phyloP scores from a whole-genome alignment of 2,329 filamentous ascomycete genomes.

The Fusarium siculi region DNA sequence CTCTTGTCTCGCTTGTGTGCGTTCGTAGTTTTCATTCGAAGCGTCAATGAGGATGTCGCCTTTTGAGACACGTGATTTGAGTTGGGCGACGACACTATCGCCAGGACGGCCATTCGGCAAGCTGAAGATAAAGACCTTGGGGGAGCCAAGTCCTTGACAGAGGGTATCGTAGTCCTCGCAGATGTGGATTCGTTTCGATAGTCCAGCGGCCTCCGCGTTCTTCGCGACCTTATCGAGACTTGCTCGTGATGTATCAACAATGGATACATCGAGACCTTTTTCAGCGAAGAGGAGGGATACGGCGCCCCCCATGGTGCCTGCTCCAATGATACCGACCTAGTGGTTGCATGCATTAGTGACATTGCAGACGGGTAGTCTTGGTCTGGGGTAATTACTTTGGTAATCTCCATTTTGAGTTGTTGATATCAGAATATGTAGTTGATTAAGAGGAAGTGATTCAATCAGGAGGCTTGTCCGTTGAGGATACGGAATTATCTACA shows the following conservation, averaged over 20 bases:
- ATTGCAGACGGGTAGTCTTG: too few species aligned
- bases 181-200: slow-evolving; percentile 11
- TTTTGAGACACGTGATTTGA: slow-evolving; percentile 58
- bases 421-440: background rate
- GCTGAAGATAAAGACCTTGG: slow-evolving; percentile 34
- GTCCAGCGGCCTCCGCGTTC: background rate
- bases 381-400: background rate
- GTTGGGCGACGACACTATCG: slow-evolving; percentile 10
- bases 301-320: slow-evolving; percentile 20
- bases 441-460: background rate
- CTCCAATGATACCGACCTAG: slow-evolving; percentile 21
- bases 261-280: slow-evolving; percentile 8
- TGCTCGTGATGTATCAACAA: background rate
- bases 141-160: slow-evolving; percentile 16
- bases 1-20: slow-evolving; percentile 71
- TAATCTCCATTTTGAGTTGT: slow-evolving; percentile 4
- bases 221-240: slow-evolving; percentile 14
- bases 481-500: background rate
- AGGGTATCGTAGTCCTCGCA: slow-evolving; percentile 25
- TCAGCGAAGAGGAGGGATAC: slow-evolving; percentile 16
- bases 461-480: background rate
- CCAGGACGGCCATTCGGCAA: slow-evolving; percentile 25
- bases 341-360: background rate
- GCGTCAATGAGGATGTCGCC: slow-evolving; percentile 76
- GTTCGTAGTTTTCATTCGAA: slow-evolving; percentile 74